Base-by-base conservation (phyloP, 805 yeast genomes). In the Ogataea minuta region DNA sequence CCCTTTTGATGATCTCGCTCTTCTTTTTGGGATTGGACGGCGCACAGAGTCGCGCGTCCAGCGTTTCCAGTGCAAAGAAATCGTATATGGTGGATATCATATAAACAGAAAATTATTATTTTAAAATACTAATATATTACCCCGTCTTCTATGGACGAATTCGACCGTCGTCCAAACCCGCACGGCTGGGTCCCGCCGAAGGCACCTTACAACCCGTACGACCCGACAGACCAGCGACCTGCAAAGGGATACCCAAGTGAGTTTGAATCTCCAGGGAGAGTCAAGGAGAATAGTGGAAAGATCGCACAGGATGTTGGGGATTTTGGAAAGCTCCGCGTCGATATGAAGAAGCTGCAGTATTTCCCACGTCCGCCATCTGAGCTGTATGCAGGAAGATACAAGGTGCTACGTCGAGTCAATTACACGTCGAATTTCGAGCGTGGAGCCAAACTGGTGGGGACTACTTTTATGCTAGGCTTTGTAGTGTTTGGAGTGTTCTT, bases 231-330 rank as follows among this genome's bases (percentile, higher is more conserved):
- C 55, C 57, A 67, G 28, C 68, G 95, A 31, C 95, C 95, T 0
- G 75, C 95, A 0, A 79, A 80, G 55, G 95, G 95, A 2, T 86
- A 87, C 48, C 95, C 95, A 1, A 80, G 89, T 17, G 95, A 86
- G 58, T 87, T 72, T 64, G 70, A 74, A 41, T 63, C 80, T 1
- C 91, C 93, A 0, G 81, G 85, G 1, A 66, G 69, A 28, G 69
- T 75, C 23, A 78, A 84, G 19, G 58, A 62, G 13, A 78, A 56
- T 38, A 46, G 54, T 3, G 63, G 64, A 3, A 46, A 47, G 6
- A 62, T 79, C n/a, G 89, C 90, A 3, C 71, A 71, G 49, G 79
- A 74, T 50, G 79, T 86, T 6, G 70, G 81, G 1, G 87, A 82
- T 57, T 82, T 78, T 56, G 74, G 77, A 46, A 76, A 73, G 50